These are phyloP conservation scores for Linnemannia hyalina DNA, from an alignment of 192 early-diverging fungal species.

Conservation along the genomic window DNA sequence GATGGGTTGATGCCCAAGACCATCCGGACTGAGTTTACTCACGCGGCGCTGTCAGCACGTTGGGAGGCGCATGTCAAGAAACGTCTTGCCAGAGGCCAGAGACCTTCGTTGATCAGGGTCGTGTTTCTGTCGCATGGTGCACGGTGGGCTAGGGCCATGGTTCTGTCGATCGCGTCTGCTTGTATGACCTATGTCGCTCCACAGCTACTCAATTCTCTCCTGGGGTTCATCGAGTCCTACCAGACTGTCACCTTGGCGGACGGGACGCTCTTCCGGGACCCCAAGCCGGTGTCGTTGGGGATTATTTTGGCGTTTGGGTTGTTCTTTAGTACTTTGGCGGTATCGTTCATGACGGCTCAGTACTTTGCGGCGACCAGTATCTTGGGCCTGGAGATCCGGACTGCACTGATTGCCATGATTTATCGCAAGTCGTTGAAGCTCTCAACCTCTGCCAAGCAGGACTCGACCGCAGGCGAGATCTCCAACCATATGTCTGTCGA, in stretches of 20 bases:
- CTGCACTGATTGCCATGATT: constrained; percentile 32
- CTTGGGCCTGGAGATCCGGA: constrained; percentile 11
- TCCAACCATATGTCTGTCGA: constrained; percentile 46
- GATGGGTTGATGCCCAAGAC: constrained; percentile 30
- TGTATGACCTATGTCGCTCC: constrained; percentile 43
- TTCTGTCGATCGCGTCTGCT: constrained; percentile 25
- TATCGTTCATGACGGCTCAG: constrained; percentile 1
- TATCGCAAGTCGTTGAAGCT: constrained; percentile 38
- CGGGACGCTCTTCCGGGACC: background rate
- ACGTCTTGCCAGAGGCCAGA: constrained; percentile 17
- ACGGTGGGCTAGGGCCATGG: constrained; percentile 29
- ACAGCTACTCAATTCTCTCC: constrained; percentile 31
- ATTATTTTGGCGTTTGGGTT: constrained; percentile 8
- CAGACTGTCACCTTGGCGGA: background rate
- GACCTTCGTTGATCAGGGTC: constrained; percentile 25
- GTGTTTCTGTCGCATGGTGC: constrained; percentile 20
- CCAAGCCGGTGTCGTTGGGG: constrained; percentile 2
- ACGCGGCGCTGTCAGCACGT: background rate
- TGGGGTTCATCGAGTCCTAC: constrained; percentile 46
- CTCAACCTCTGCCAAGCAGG: constrained; percentile 9
- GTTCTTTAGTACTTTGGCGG: background rate
- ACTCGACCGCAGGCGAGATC: constrained; percentile 32
- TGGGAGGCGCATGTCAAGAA: constrained; percentile 33
- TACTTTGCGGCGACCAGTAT: background rate
- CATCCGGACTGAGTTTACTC: constrained; percentile 36